A percentile compares a stretch with the other conserved stretches of the same genome.
Conservation (phyloP, 306 rosid genomes). For the Gleditsia sinensis region DNA sequence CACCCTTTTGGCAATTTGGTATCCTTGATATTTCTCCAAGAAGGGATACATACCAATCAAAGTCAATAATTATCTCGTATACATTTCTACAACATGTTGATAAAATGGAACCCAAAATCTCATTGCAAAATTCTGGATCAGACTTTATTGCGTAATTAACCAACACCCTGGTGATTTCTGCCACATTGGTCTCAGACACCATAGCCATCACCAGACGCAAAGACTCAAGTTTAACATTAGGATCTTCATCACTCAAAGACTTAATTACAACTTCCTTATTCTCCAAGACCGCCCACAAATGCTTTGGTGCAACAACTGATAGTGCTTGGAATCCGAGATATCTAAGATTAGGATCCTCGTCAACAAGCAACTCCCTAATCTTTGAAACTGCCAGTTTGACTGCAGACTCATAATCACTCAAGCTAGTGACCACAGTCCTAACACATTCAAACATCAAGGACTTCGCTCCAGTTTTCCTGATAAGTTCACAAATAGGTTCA, state of each 20-base stretch:
- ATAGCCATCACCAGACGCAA: conserved; percentile 75
- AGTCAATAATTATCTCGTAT: conserved; percentile 76
- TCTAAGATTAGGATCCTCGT: conserved; percentile 83
- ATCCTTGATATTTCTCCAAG: conserved; percentile 78
- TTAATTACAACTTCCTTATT: conserved; percentile 78
- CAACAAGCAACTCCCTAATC: conserved; percentile 69
- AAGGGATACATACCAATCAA: conserved; percentile 85
- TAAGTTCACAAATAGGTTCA: conserved; percentile 77
- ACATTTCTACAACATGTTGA: conserved; percentile 59
- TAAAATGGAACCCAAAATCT: conserved; percentile 72
- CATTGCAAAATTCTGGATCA: conserved; percentile 80
- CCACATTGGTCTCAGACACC: conserved; percentile 79
- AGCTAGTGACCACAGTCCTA: conserved; percentile 73
- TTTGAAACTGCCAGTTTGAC: conserved; percentile 67
- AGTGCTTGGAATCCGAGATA: conserved; percentile 83
- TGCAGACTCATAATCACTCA: conserved; percentile 64
- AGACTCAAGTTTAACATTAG: conserved; percentile 71
- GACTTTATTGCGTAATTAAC: conserved; percentile 78
- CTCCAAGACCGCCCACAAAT: conserved; percentile 81
- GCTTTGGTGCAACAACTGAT: conserved; percentile 52
- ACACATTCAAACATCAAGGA: conserved; percentile 84
- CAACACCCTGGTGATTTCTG: conserved; percentile 73
- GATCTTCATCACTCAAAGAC: conserved; percentile 78
- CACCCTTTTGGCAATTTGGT: conserved; percentile 76
- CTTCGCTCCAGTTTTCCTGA: conserved; percentile 69